Base-by-base conservation (phyloP, 164 flowering plant species). In the Piper longum region DNA sequence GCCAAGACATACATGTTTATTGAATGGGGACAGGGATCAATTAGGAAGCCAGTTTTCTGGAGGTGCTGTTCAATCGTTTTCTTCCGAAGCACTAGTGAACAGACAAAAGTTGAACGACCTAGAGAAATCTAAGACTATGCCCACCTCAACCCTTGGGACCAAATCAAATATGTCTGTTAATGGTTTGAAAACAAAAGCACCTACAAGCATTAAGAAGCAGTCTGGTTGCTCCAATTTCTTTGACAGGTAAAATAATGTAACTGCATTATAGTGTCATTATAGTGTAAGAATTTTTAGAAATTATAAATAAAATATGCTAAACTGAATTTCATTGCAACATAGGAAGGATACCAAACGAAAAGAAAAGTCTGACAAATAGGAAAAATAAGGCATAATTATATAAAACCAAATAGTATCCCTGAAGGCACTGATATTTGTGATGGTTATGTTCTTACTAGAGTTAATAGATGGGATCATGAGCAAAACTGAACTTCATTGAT, bases 161-260 rank as follows among this genome's bases (percentile, higher is more conserved):
- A 45, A 61, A 62, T 64, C 48, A 70, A 72, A 60, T 62, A 39
- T 67, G 36, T 14, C 42, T n/a, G 39, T 67, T 45, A 64, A 65
- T n/a, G 63, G 45, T 56, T 8, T 14, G 41, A 75, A 79, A 59
- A n/a, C 18, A 57, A 77, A 70, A 63, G 67, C 76, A 26, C 18
- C 81, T 62, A 75, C 73, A 71, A 64, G 63, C 67, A 41, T 40
- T 5, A 85, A 78, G 73, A 85, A 77, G 78, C 69, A 69, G 17
- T 69, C 83, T 54, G 43, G 66, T 68, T 73, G 79, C 56, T 52
- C 65, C 42, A 80, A 59, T 76, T 92, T 86, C 82, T 89, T 92
- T 77, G 96, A 85, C 72, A 84, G 95, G 98, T 89, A 75, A 61
- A 40, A 14, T 11, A 14, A 11, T 62, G 39, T 55, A 42, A 44